These are phyloP conservation scores for Phytophthora gonapodyides DNA, from an alignment of 352 stramenopile genomes.

Conservation along the genomic window DNA sequence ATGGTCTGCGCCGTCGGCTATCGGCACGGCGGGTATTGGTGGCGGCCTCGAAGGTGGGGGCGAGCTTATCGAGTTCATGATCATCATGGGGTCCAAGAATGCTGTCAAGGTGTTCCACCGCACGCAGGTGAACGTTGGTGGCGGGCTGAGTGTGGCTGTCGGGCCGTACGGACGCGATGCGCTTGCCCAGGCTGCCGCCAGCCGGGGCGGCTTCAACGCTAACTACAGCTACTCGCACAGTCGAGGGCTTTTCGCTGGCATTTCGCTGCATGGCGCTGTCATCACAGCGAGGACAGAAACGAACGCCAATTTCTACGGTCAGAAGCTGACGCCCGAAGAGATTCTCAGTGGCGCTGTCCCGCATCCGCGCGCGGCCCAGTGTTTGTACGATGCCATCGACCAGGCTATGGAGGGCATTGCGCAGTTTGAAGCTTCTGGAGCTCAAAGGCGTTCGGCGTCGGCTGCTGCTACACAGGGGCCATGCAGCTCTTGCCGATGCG, in stretches of 20 bases:
- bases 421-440: slow-evolving; percentile 52
- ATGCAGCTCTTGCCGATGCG: slow-evolving; percentile 62
- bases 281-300: slow-evolving; percentile 90
- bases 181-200: slow-evolving; percentile 79
- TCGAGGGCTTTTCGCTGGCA: slow-evolving; percentile 92
- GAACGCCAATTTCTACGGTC: slow-evolving; percentile 96
- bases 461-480: slow-evolving; percentile 24
- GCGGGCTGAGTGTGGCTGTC: slow-evolving; percentile 89
- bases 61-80: slow-evolving; percentile 95
- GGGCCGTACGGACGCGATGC: slow-evolving; percentile 90
- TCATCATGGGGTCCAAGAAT: slow-evolving; percentile 93
- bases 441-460: slow-evolving; percentile 17
- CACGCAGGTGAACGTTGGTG: slow-evolving; percentile 92
- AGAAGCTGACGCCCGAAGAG: slow-evolving; percentile 75
- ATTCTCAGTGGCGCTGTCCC: slow-evolving; percentile 69
- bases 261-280: slow-evolving; percentile 93
- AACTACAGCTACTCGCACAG: slow-evolving; percentile 96
- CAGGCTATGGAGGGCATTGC: slow-evolving; percentile 70
- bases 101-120: slow-evolving; percentile 92
- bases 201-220: slow-evolving; percentile 73
- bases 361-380: slow-evolving; percentile 66
- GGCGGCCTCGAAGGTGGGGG: slow-evolving; percentile 88
- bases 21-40: slow-evolving; percentile 91
- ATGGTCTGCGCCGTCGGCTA: slow-evolving; percentile 94
- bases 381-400: slow-evolving; percentile 79